These are phyloP conservation scores for Sonneratia caseolaris DNA, from an alignment of 345 rosid species.

Conservation along the genomic window DNA sequence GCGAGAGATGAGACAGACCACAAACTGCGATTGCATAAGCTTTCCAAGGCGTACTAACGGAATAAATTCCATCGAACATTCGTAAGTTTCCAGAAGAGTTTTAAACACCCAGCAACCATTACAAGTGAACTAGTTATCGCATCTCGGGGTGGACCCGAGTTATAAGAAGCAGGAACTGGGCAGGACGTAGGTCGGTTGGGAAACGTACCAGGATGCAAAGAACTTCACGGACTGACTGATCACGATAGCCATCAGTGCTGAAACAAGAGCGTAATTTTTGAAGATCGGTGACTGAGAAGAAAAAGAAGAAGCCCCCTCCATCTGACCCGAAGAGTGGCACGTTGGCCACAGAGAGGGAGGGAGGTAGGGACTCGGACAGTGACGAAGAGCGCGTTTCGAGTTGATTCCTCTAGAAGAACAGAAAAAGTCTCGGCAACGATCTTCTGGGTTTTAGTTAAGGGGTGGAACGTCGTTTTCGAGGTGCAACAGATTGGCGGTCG, in stretches of 20 bases:
- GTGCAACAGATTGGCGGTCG: background rate
- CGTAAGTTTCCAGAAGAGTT: background rate
- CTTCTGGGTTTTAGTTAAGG: background rate
- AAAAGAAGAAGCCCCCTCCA: conserved; percentile 31
- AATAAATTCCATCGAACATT: no score
- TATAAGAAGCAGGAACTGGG: background rate
- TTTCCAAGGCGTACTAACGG: no score
- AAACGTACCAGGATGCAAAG: conserved; percentile 53
- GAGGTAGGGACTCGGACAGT: no score
- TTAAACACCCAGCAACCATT: background rate
- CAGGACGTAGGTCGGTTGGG: background rate
- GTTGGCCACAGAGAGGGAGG: no score
- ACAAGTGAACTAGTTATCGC: background rate
- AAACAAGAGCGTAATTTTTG: conserved; percentile 56
- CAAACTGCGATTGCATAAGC: no score
- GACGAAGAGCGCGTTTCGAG: background rate
- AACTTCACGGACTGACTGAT: conserved; percentile 60
- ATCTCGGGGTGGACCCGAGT: background rate
- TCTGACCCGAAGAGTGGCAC: no score
- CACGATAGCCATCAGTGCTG: conserved; percentile 43
- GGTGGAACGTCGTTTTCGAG: no score
- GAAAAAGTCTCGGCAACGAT: background rate
- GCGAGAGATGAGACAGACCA: background rate
- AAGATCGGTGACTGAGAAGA: conserved; percentile 28
- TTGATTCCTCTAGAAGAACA: background rate